phyloP scores from a whole-genome alignment of 2,329 filamentous ascomycete species.

The Trichocomaceae sp. region DNA sequence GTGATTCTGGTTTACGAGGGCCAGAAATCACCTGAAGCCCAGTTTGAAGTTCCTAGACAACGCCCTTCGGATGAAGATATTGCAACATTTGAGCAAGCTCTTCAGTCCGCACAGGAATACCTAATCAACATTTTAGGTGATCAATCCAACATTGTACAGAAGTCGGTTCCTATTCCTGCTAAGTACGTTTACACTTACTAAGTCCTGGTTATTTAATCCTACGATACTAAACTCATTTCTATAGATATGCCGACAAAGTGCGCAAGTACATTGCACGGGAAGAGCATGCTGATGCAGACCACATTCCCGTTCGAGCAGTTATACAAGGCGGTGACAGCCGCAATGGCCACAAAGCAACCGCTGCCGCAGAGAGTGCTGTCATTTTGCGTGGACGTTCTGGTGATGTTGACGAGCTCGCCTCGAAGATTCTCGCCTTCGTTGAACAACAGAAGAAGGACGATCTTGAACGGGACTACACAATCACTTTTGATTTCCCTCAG shows the following conservation, averaged over 20 bases:
- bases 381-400: conserved; percentile 70
- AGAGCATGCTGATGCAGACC: conserved; percentile 46
- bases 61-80: conserved; percentile 51
- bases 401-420: conserved; percentile 63
- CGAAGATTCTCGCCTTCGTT: conserved; percentile 71
- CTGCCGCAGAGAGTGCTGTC: conserved; percentile 44
- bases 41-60: conserved; percentile 51
- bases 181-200: conserved; percentile 34
- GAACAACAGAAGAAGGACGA: conserved; percentile 87
- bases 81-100: conserved; percentile 50
- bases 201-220: background rate
- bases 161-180: conserved; percentile 48
- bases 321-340: conserved; percentile 35
- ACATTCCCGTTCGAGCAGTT: conserved; percentile 52
- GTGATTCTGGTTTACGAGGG: conserved; percentile 49
- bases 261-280: conserved; percentile 53
- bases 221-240: conserved; percentile 20
- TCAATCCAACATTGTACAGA: conserved; percentile 50
- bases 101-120: conserved; percentile 54
- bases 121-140: conserved; percentile 49
- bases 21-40: conserved; percentile 33
- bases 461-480: conserved; percentile 81
- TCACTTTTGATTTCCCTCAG: conserved; percentile 87
- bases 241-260: conserved; percentile 56
- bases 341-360: conserved; percentile 41